phyloP scores from a whole-genome alignment of 78 protist genomes.

The Emiliania huxleyi region DNA sequence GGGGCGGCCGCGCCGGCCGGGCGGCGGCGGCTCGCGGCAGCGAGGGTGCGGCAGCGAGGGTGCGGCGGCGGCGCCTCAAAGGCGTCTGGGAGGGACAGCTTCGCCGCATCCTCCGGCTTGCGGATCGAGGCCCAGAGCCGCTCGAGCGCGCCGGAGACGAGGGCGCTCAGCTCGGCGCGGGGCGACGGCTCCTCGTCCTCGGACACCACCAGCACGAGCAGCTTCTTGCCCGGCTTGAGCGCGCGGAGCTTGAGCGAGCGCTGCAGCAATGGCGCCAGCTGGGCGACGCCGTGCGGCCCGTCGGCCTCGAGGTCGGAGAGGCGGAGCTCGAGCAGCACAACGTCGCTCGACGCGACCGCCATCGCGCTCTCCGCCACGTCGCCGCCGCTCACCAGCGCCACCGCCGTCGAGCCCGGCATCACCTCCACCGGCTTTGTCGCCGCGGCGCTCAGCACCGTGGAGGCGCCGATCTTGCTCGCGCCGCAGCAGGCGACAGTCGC shows the following conservation, averaged over 20 bases:
- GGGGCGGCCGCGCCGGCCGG: too few relatives aligned
- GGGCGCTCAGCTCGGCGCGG: neutral
- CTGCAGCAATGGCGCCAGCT: neutral
- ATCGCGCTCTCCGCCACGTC: neutral
- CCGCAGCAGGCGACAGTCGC: constrained; percentile 5
- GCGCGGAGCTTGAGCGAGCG: neutral
- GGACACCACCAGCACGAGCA: neutral
- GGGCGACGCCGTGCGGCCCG: neutral
- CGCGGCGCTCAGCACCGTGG: neutral
- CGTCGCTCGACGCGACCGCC: neutral
- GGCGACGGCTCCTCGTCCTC: neutral
- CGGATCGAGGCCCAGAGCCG: neutral
- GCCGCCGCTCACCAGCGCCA: neutral
- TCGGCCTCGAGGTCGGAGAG: neutral
- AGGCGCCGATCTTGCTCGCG: neutral
- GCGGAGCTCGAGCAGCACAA: neutral
- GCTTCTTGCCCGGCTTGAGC: neutral
- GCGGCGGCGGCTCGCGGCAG: too few relatives aligned
- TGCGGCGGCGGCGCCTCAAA: too few relatives aligned
- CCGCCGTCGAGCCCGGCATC: neutral
- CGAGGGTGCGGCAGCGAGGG: too few relatives aligned
- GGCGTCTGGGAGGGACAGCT: too few relatives aligned
- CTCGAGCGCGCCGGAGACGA: neutral
- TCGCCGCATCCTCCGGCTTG: neutral
- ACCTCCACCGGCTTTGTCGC: neutral